Conservation (phyloP, 192 early-diverging fungal species). For the Coemansia sp. region DNA sequence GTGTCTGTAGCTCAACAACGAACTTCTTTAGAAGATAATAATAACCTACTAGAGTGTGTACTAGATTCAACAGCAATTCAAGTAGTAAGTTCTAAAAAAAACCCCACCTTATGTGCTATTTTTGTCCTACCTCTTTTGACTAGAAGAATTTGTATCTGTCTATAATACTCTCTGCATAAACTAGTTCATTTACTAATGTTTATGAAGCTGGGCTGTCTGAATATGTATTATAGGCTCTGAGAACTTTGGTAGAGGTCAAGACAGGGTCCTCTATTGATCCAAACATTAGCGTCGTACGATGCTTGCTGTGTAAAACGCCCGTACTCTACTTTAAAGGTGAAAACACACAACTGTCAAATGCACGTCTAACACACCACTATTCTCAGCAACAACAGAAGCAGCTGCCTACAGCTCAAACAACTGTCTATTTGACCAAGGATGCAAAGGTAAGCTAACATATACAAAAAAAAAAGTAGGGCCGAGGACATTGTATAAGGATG, state of each 20-base stretch:
- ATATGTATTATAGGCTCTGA: constrained; percentile 24
- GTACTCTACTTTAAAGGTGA: constrained; percentile 29
- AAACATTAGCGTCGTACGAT: constrained; percentile 49
- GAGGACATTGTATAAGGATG: too few species aligned
- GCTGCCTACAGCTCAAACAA: constrained; percentile 25
- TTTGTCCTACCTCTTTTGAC: too few species aligned
- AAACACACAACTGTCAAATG: constrained; percentile 1
- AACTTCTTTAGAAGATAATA: constrained; percentile 38
- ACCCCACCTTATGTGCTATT: not conserved
- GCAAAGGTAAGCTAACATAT: not conserved
- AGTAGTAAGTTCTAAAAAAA: constrained; percentile 27
- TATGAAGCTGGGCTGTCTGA: not conserved
- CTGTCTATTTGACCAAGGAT: constrained; percentile 26
- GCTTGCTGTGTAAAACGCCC: constrained; percentile 42
- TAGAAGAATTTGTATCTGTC: too few species aligned
- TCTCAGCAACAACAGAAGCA: constrained; percentile 17
- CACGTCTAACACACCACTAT: not conserved
- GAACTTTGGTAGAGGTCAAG: constrained; percentile 42
- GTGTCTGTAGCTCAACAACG: constrained; percentile 19
- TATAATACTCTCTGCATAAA: too few species aligned
- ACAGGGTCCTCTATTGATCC: constrained; percentile 50
- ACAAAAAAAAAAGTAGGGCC: not conserved
- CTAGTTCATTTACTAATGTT: not conserved
- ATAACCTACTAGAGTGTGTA: constrained; percentile 38
- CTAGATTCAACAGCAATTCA: constrained; percentile 33